phyloP scores from a whole-genome alignment of 192 early-diverging fungal genomes.

The Mycoemilia scoparia region DNA sequence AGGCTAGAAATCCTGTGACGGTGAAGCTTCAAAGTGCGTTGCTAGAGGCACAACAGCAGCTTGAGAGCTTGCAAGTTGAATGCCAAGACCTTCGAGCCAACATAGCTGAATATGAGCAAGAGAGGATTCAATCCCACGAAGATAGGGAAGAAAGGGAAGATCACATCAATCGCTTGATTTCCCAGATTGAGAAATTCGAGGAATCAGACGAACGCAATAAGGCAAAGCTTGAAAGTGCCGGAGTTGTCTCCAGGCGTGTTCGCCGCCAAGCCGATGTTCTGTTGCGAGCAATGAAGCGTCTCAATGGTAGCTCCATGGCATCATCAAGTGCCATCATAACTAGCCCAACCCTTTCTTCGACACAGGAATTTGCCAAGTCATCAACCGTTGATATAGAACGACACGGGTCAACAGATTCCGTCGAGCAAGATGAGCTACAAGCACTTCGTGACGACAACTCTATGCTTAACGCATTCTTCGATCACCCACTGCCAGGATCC shows the following conservation, averaged over 20 bases:
- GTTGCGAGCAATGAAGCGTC: conserved; percentile 6
- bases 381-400: too few relatives aligned
- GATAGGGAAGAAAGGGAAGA: conserved; percentile 20
- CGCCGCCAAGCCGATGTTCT: conserved; percentile 17
- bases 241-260: conserved; percentile 12
- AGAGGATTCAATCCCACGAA: conserved; percentile 22
- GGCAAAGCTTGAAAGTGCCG: conserved; percentile 13
- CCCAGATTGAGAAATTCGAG: conserved; percentile 22
- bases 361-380: too few relatives aligned
- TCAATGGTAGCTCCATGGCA: conserved; percentile 3
- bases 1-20: too few relatives aligned
- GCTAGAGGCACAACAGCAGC: conserved; percentile 1
- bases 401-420: conserved; percentile 4
- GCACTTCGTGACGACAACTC: conserved; percentile 15
- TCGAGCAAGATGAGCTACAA: conserved; percentile 12
- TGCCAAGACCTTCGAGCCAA: conserved; percentile 6
- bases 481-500: conserved; percentile 13
- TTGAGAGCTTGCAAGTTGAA: conserved; percentile 8
- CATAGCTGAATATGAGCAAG: conserved; percentile 15
- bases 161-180: conserved; percentile 8
- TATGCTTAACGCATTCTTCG: conserved; percentile 19
- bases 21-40: conserved; percentile 1
- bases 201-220: conserved; percentile 20
- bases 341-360: too few relatives aligned
- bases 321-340: too few relatives aligned